phyloP scores from a whole-genome alignment of 179 eudicot genomes.

The Carnegiea gigantea region DNA sequence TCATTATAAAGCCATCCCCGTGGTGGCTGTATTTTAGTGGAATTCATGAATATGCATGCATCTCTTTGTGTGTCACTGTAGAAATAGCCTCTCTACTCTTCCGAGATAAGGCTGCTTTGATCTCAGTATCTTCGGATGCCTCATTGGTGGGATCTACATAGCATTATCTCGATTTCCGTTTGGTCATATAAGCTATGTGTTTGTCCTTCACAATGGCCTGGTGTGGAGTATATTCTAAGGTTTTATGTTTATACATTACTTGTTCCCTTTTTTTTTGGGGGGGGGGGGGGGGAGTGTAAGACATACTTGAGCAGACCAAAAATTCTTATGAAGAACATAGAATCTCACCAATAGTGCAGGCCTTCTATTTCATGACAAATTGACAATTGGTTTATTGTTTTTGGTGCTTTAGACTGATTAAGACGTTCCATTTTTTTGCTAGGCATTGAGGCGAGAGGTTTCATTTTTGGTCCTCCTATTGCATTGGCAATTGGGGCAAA shows the following conservation, averaged over 20 bases:
- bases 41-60: neutral
- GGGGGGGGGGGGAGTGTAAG: too few species aligned
- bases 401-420: constrained; percentile 12
- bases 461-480: constrained; percentile 88
- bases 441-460: constrained; percentile 89
- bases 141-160: neutral
- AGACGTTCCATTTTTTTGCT: constrained; percentile 10
- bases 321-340: neutral
- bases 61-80: neutral
- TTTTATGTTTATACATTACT: neutral
- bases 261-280: neutral
- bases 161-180: neutral
- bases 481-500: constrained; percentile 94
- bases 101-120: too few species aligned
- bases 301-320: neutral
- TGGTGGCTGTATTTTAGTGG: neutral
- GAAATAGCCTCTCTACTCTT: neutral
- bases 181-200: neutral
- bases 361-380: neutral
- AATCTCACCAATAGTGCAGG: neutral
- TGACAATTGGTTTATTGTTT: neutral
- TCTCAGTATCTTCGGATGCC: neutral
- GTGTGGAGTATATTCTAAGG: neutral
- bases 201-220: neutral
- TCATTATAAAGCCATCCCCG: neutral